Evolutionary conservation across 78 protist genomes (phyloP), one percentile per base, ranked within the genome.

Genomic region (Polysphondylium violaceum): DNA sequence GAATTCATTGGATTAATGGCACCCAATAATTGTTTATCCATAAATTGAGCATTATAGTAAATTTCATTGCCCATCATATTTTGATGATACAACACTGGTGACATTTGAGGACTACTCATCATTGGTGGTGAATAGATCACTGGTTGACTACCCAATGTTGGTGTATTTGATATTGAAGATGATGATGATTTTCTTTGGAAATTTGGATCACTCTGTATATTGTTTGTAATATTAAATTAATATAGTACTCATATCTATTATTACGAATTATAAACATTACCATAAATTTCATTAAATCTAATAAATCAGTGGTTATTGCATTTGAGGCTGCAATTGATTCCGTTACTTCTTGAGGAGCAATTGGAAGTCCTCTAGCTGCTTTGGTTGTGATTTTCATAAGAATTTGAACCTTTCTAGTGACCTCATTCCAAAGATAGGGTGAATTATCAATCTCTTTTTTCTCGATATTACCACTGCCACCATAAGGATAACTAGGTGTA

Each of bases 151-250:
- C 89, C 69, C 71, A 79, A n/a, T 38, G 89, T 79, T 36, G 89
- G 89, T 25, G 89, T 79, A 55, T 79, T 79, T n/a, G 89, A 64
- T 21, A 79, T 79, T 25, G 89, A 79, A 2, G 89, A 79, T 2
- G 77, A 36, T 72, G 27, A 44, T 29, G 19, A 2, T 51, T 72
- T 31, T 50, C 63, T 29, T 25, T n/a, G 25, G 11, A 27, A 55
- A 2, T 35, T 38, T 38, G 73, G 73, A 38, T 64, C 73, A 21
- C 29, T 64, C 43, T 64, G 21, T 35, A 0, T 16, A 31, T 4
- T 23, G 0, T 47, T 47, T 14, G 11, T 14, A 11, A 47, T 14
- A 47, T 47, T 14, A 47, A 14, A 47, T 47, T 47, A 47, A 47
- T 47, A 47, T 47, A 7, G 7, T 14, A 47, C 7, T 47, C 23